Percentiles rank a stretch among this genome's conserved stretches.
These are phyloP conservation scores for Corymbia maculata DNA, from an alignment of 345 rosid genomes.

Conservation along the genomic window DNA sequence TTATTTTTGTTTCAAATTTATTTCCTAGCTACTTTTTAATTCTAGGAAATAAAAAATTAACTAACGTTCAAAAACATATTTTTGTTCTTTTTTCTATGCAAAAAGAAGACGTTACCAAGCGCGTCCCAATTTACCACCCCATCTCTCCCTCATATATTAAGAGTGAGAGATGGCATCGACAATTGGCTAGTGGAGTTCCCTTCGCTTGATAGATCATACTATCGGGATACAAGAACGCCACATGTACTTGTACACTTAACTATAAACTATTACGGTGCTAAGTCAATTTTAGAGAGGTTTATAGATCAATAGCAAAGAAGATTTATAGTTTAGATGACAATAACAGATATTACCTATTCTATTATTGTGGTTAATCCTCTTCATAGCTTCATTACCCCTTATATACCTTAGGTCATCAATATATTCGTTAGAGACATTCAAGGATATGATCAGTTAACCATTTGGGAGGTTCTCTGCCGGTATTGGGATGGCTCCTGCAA, in stretches of 20 bases:
- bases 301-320: neutral
- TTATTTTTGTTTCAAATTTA: too few species aligned
- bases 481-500: neutral
- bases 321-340: neutral
- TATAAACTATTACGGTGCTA: neutral
- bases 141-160: too few species aligned
- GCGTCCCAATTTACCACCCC: too few species aligned
- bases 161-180: neutral
- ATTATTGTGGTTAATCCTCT: neutral
- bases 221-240: neutral
- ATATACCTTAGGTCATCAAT: neutral
- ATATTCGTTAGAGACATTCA: neutral
- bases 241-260: neutral
- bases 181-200: neutral
- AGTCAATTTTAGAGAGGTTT: neutral
- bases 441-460: neutral
- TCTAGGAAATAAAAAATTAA: too few species aligned
- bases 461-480: neutral
- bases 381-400: neutral
- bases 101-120: too few species aligned
- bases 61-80: too few species aligned
- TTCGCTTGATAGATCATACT: neutral
- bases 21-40: too few species aligned
- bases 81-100: too few species aligned
- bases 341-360: conserved; percentile 3